Base-by-base conservation (phyloP, 768 basidiomycete species). In the Hortiboletus flavorubellus region DNA sequence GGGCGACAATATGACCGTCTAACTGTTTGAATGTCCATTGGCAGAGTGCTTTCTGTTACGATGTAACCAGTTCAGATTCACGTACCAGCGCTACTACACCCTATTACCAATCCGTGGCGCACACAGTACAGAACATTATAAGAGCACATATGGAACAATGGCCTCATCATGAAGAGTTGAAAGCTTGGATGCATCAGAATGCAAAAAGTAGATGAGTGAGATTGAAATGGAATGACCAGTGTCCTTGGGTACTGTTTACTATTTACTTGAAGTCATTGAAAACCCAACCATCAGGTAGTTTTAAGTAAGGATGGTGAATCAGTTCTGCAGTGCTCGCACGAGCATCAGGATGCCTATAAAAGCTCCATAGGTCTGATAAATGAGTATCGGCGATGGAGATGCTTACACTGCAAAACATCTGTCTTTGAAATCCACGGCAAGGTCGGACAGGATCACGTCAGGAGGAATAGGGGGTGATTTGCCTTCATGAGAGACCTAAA, bases 371-470 rank as follows among this genome's bases (percentile, higher is more conserved):
- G 51, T 41, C 49, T 18, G 21, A 31, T 53, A 29, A 39, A 47
- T 3, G 6, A 23, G 9, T 34, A 21, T 34, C 15, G 18, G 30
- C 10, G 26, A 38, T n/a, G 42, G 31, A 31, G 34, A 26, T 44
- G 72, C 89, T 62, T 67, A 92, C 92, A 92, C 86, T 4, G 91
- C 88, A 67, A 98, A 93, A 72, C 97, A 98, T 65, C 84, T 85
- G 49, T 78, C 77, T 62, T 96, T 80, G 72, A 99, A 97, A 67
- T 96, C 89, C 58, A 89, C 80, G 10, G 89, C 95, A 46, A 86
- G 78, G 26, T 80, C 74, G 18, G 90, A 86, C 48, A 98, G 73
- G 3, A 80, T 73, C 46, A 98, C 83, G 52, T 91, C 89, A 16
- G 86, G 80, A 3, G 96, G 97, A 6, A 99, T 81, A 4, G 96